Percentiles rank a stretch among this genome's conserved stretches.
Conservation (phyloP, 106 monocot species). For the Dendrobium catenatum region DNA sequence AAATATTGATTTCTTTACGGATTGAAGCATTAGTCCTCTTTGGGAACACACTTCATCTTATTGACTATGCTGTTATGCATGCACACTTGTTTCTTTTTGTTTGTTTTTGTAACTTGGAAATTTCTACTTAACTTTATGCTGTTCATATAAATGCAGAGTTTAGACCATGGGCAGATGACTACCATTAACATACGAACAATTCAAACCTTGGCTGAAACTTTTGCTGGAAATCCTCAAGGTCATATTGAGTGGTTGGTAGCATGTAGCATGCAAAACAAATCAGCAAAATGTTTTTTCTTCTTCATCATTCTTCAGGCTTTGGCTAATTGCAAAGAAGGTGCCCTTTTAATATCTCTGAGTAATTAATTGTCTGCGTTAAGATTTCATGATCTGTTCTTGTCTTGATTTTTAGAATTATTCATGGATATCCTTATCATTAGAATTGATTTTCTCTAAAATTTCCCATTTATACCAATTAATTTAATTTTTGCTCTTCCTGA, state of each 20-base stretch:
- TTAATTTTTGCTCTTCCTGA: neutral
- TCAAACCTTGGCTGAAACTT: constrained; percentile 42
- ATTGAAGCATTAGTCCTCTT: neutral
- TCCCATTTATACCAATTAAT: neutral
- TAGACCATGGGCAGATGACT: constrained; percentile 30
- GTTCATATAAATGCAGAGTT: constrained; percentile 30
- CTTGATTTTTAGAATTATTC: neutral
- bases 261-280: constrained; percentile 33
- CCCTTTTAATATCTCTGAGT: neutral
- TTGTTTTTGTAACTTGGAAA: neutral
- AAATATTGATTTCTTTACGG: neutral
- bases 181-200: constrained; percentile 52
- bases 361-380: neutral
- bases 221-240: constrained; percentile 35
- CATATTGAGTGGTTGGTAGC: constrained; percentile 61
- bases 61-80: neutral
- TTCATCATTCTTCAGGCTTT: constrained; percentile 55
- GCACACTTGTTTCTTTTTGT: neutral
- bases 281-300: constrained; percentile 54
- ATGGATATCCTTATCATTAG: neutral
- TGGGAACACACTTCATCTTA: neutral
- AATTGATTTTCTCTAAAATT: neutral
- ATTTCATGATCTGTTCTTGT: neutral
- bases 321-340: constrained; percentile 42
- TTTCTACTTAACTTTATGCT: neutral